Conservation (phyloP, 2,329 filamentous ascomycete species). For the Bipolaris oryzae region DNA sequence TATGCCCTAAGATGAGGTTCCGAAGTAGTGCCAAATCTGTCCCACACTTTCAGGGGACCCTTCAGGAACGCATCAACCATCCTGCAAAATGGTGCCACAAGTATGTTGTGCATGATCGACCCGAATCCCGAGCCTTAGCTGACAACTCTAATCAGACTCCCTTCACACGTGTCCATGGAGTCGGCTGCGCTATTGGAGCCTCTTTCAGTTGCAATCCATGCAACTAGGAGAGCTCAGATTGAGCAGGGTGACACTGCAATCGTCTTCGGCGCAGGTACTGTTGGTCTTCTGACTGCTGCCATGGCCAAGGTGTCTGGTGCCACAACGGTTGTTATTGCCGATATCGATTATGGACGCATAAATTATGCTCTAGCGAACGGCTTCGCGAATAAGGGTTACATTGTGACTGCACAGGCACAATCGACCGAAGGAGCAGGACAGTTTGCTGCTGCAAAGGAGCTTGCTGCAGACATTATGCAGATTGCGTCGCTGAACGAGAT, state of each 20-base stretch:
- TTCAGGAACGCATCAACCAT: conserved; percentile 53
- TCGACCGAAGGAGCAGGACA: conserved; percentile 40
- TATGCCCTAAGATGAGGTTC: conserved; percentile 52
- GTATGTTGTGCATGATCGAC: conserved; percentile 47
- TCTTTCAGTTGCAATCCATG: conserved; percentile 84
- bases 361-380: conserved; percentile 48
- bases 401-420: conserved; percentile 35
- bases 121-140: conserved; percentile 33
- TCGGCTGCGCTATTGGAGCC: conserved; percentile 58
- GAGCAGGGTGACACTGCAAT: conserved; percentile 77
- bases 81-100: conserved; percentile 54
- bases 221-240: conserved; percentile 74
- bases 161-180: conserved; percentile 48
- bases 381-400: conserved; percentile 49
- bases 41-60: conserved; percentile 52
- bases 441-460: conserved; percentile 43
- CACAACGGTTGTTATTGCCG: conserved; percentile 50
- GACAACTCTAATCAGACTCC: conserved; percentile 46
- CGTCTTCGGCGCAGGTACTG: conserved; percentile 82
- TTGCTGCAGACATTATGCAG: conserved; percentile 45
- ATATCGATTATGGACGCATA: conserved; percentile 49
- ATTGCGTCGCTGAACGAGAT: conserved; percentile 45
- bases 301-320: conserved; percentile 51
- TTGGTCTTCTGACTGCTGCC: conserved; percentile 48
- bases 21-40: conserved; percentile 52